Evolutionary conservation across 106 monocot genomes (phyloP).

Genomic region (Iris macrosiphon): DNA sequence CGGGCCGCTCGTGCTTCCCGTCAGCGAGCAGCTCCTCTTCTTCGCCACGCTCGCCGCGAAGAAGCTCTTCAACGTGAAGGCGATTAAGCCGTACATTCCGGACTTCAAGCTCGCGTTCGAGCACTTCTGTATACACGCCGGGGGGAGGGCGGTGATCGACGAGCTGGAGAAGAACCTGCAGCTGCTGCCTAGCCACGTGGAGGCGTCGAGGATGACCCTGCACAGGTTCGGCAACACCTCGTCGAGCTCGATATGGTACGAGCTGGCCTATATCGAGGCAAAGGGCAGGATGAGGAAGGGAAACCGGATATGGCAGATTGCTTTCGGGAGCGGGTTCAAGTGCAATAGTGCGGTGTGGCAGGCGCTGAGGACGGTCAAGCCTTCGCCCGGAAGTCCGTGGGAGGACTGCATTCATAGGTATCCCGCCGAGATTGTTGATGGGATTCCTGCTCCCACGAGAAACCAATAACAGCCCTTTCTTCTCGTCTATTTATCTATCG

Average conservation of each 20-base stretch:
- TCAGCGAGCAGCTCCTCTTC: conserved; percentile 25
- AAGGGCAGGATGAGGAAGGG: conserved; percentile 17
- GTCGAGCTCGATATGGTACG: conserved; percentile 28
- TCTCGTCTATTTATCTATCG: too few species aligned
- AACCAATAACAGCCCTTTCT: conserved; percentile 7
- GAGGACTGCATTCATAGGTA: conserved; percentile 52
- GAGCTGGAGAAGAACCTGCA: conserved; percentile 27
- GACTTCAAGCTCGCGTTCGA: conserved; percentile 27
- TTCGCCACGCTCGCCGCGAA: conserved; percentile 14
- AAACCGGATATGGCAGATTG: conserved; percentile 21
- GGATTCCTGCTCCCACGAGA: conserved; percentile 8
- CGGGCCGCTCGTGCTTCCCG: conserved; percentile 17
- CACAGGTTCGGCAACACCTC: conserved; percentile 23
- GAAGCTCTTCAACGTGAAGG: conserved; percentile 19
- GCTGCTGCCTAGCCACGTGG: conserved; percentile 14
- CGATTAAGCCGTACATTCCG: conserved; percentile 18
- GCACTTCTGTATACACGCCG: conserved; percentile 22
- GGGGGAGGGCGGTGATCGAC: conserved; percentile 23
- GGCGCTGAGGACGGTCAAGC: conserved; percentile 49
- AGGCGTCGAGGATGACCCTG: conserved; percentile 20
- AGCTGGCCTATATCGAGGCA: conserved; percentile 19
- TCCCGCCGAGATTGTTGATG: conserved; percentile 46
- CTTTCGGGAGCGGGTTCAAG: conserved; percentile 24
- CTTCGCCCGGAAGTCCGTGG: conserved; percentile 40
- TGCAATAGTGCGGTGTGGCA: conserved; percentile 39